Conservation (phyloP, 176 grass and related monocot genomes). For the Panicum miliaceum region DNA sequence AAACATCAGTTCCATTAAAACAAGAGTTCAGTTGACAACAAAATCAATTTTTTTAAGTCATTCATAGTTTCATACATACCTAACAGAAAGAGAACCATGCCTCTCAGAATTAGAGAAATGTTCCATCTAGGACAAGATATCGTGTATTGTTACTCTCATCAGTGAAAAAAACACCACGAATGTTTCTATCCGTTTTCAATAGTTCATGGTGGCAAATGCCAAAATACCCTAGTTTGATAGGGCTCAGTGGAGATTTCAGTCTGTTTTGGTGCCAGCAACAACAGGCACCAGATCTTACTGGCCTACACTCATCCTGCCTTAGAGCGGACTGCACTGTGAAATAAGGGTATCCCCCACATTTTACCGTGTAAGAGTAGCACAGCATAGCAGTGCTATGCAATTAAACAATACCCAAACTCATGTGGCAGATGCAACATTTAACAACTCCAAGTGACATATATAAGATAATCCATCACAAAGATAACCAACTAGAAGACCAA, state of each 20-base stretch:
- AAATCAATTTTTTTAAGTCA: not conserved
- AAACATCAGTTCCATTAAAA: constrained; percentile 5
- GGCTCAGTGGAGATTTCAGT: not conserved
- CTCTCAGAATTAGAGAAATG: not conserved
- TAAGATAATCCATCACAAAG: not conserved
- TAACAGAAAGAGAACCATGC: constrained; percentile 4
- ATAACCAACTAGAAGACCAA: not conserved
- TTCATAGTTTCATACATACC: not conserved
- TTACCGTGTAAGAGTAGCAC: too few relatives aligned
- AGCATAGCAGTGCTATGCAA: not conserved
- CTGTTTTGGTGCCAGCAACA: too few relatives aligned
- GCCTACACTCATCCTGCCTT: too few relatives aligned
- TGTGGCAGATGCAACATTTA: not conserved
- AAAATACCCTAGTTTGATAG: not conserved
- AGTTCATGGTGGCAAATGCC: not conserved
- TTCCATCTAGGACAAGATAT: not conserved
- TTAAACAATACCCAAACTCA: not conserved
- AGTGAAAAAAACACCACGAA: not conserved
- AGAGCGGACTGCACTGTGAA: too few relatives aligned
- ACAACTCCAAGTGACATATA: not conserved
- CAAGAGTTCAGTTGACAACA: not conserved
- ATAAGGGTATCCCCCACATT: not conserved
- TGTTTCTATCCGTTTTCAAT: not conserved
- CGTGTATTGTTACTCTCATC: not conserved
- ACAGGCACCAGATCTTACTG: too few relatives aligned